Conservation (phyloP, 345 rosid species). For the Boechera divaricarpa region DNA sequence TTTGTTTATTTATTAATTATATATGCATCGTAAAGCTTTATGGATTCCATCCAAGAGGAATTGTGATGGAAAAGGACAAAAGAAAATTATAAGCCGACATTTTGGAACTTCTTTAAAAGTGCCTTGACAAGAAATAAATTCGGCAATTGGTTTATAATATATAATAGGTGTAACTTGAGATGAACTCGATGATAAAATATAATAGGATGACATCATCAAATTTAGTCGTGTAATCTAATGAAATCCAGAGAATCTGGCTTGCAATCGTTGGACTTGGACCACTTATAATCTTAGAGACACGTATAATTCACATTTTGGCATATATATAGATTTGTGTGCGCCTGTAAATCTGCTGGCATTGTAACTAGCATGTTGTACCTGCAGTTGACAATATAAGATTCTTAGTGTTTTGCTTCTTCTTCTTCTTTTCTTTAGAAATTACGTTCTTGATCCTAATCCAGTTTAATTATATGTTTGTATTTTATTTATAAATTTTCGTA, state of each 20-base stretch:
- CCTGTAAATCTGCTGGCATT: conserved; percentile 43
- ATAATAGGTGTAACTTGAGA: not conserved
- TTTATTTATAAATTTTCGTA: not conserved
- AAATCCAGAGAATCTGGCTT: conserved; percentile 31
- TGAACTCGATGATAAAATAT: conserved; percentile 3
- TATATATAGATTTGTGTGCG: conserved; percentile 4
- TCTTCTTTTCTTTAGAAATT: not conserved
- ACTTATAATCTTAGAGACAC: conserved; percentile 22
- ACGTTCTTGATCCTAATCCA: not conserved
- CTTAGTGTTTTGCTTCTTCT: not conserved
- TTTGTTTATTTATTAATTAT: not conserved
- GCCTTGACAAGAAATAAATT: not conserved
- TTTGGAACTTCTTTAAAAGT: not conserved
- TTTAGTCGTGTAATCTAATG: conserved; percentile 1
- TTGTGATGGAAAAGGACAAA: not conserved
- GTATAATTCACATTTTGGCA: conserved; percentile 30
- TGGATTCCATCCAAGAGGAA: not conserved
- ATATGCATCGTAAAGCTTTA: not conserved
- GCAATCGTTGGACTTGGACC: conserved; percentile 21
- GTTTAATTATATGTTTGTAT: not conserved
- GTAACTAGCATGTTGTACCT: conserved; percentile 24
- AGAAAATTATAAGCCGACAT: not conserved
- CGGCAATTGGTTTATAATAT: not conserved
- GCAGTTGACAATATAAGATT: conserved; percentile 12
- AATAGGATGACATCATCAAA: conserved; percentile 27